phyloP scores from a whole-genome alignment of 768 basidiomycete genomes.

The Floccularia luteovirens region DNA sequence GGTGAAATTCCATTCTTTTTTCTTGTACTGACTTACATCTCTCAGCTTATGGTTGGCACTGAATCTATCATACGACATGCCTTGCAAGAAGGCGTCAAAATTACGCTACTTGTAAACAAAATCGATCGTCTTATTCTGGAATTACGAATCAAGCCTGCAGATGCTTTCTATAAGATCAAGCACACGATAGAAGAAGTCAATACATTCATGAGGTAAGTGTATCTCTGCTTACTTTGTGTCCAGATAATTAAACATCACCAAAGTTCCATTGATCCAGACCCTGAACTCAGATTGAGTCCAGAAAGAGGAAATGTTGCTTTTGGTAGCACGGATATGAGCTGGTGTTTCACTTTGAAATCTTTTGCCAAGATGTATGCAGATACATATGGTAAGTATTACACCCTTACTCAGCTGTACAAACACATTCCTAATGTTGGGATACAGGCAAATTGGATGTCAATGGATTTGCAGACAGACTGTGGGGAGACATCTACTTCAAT shows the following conservation, averaged over 20 bases:
- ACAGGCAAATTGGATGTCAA: conserved; percentile 74
- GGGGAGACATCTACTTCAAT: conserved; percentile 98
- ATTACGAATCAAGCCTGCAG: conserved; percentile 88
- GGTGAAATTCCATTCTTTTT: neutral
- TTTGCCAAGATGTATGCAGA: conserved; percentile 97
- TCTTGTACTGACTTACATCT: conserved; percentile 9
- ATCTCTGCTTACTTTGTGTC: neutral
- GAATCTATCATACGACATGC: conserved; percentile 86
- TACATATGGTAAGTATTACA: conserved; percentile 59
- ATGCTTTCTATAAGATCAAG: conserved; percentile 98
- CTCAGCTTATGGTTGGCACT: conserved; percentile 86
- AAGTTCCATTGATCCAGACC: conserved; percentile 82
- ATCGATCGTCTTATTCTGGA: conserved; percentile 96
- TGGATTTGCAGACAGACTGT: conserved; percentile 84
- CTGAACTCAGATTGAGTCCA: conserved; percentile 82
- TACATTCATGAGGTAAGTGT: conserved; percentile 81
- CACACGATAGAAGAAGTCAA: conserved; percentile 99
- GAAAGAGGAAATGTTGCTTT: conserved; percentile 97
- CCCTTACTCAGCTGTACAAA: neutral
- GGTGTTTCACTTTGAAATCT: conserved; percentile 92
- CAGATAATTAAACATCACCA: conserved; percentile 3
- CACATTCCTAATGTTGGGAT: conserved; percentile 2
- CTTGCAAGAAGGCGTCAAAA: conserved; percentile 81
- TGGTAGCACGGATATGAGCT: conserved; percentile 94
- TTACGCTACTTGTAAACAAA: conserved; percentile 94